A percentile compares a stretch with the other conserved stretches of the same genome.
These are phyloP conservation scores for Boletus sp. DNA, from an alignment of 1,284 basidiomycete genomes.

Conservation along the genomic window DNA sequence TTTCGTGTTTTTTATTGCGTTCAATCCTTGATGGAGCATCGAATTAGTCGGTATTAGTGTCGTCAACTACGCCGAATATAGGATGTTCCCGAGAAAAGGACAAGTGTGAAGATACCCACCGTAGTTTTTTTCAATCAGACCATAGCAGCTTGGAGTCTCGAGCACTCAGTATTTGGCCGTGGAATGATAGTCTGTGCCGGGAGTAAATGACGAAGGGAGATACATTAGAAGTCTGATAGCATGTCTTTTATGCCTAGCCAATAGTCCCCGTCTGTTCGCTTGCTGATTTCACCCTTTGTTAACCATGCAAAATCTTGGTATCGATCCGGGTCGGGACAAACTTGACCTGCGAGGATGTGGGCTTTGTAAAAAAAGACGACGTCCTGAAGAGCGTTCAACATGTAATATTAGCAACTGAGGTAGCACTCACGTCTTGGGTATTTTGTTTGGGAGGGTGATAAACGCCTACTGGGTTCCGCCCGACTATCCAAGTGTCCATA, in stretches of 20 bases:
- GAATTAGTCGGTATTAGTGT: neutral
- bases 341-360: constrained; percentile 82
- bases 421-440: constrained; percentile 40
- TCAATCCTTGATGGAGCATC: no score
- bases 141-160: neutral
- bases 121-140: neutral
- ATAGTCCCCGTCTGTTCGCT: constrained; percentile 65
- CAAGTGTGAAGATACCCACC: neutral
- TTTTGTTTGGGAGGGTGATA: constrained; percentile 50
- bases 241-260: constrained; percentile 82
- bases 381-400: constrained; percentile 39
- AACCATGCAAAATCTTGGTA: constrained; percentile 86
- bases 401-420: neutral
- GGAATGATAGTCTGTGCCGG: neutral
- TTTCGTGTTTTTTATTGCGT: no score
- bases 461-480: constrained; percentile 73
- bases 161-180: no score
- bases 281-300: constrained; percentile 84
- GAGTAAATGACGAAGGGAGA: constrained; percentile 8
- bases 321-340: constrained; percentile 52
- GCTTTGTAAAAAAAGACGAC: constrained; percentile 81
- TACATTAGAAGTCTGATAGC: constrained; percentile 59
- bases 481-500: constrained; percentile 85
- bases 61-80: neutral
- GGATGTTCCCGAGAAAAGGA: neutral